A percentile compares a stretch with the other conserved stretches of the same genome.
phyloP scores from a whole-genome alignment of 495 filamentous ascomycete genomes.

The Aspergillus nanangensis region DNA sequence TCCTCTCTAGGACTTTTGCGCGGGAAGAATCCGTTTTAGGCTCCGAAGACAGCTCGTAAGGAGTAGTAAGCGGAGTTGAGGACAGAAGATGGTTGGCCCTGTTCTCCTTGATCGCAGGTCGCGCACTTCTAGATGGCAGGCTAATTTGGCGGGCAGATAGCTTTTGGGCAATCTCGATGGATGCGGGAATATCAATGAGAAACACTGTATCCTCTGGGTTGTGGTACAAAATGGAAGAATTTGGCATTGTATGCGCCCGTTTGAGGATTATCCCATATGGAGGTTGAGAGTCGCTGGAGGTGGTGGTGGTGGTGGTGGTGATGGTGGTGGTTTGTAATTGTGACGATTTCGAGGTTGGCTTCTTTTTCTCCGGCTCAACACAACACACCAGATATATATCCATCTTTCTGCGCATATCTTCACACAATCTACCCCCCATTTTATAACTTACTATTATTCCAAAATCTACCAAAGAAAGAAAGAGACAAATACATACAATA shows the following conservation, averaged over 20 bases:
- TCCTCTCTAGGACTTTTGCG: conserved; percentile 27
- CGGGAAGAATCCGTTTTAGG: conserved; percentile 39
- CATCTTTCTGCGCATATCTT: no score
- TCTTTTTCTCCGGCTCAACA: no score
- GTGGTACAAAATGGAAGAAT: conserved; percentile 46
- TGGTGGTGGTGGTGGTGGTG: no score
- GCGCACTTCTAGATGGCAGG: conserved; percentile 1
- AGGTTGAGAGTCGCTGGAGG: background rate
- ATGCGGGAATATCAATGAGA: conserved; percentile 62
- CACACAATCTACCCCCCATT: no score
- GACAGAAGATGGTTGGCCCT: conserved; percentile 25
- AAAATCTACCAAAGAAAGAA: no score
- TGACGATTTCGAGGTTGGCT: no score
- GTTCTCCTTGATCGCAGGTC: background rate
- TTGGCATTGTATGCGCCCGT: conserved; percentile 2
- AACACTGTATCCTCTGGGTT: conserved; percentile 38
- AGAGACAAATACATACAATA: no score
- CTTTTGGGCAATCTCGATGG: conserved; percentile 45
- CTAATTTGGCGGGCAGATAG: conserved; percentile 12
- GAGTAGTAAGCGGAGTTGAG: conserved; percentile 21
- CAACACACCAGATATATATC: no score
- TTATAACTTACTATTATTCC: no score
- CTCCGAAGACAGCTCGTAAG: conserved; percentile 34
- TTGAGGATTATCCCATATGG: background rate
- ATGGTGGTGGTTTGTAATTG: no score